phyloP scores from a whole-genome alignment of 768 basidiomycete species.

The Tephrocybe sp. region DNA sequence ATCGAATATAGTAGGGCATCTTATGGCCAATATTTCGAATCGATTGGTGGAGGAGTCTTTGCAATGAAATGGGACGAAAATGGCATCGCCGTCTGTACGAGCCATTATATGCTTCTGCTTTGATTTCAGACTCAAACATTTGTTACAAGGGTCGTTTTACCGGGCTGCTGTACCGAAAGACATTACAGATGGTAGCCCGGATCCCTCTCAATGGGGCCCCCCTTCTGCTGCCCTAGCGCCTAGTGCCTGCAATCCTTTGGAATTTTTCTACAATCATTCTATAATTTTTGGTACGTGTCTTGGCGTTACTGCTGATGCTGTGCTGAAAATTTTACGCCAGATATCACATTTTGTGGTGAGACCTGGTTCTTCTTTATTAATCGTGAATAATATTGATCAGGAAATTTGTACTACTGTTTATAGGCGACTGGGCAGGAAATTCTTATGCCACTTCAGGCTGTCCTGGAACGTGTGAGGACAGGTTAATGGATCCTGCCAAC shows the following conservation, averaged over 20 bases:
- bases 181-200: constrained; percentile 55
- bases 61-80: constrained; percentile 87
- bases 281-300: constrained; percentile 66
- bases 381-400: background rate
- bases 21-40: constrained; percentile 81
- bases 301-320: constrained; percentile 11
- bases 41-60: constrained; percentile 78
- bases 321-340: constrained; percentile 31
- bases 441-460: constrained; percentile 72
- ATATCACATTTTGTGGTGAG: constrained; percentile 81
- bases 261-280: constrained; percentile 66
- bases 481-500: constrained; percentile 64
- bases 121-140: constrained; percentile 4
- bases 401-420: background rate
- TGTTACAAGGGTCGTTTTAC: constrained; percentile 70
- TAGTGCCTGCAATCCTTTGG: constrained; percentile 50
- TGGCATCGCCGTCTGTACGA: constrained; percentile 74
- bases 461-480: constrained; percentile 67
- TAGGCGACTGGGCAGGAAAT: constrained; percentile 85
- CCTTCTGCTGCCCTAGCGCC: constrained; percentile 63
- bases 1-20: constrained; percentile 79
- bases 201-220: constrained; percentile 65
- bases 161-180: constrained; percentile 73
- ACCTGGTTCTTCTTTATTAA: constrained; percentile 5
- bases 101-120: background rate